Conservation (phyloP, 164 flowering plant genomes). For the Kalanchoe fedtschenkoi region DNA sequence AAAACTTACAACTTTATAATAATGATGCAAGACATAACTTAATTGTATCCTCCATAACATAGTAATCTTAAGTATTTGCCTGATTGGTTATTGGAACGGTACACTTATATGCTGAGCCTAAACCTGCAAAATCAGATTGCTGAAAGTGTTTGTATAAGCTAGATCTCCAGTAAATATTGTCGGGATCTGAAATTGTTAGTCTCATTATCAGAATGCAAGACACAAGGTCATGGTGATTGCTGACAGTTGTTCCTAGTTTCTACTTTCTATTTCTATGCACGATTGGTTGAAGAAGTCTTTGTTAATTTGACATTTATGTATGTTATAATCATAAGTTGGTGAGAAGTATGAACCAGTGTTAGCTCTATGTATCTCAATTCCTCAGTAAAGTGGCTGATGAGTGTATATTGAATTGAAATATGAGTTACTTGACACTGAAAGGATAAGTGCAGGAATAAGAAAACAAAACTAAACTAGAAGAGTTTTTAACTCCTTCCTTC, state of each 20-base stretch:
- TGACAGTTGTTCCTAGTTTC: background rate
- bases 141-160: background rate
- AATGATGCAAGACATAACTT: no score
- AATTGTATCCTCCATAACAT: background rate
- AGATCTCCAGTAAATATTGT: no score
- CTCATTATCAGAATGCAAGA: background rate
- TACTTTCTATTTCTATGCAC: no score
- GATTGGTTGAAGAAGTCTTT: background rate
- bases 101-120: background rate
- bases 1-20: no score
- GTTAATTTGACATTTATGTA: background rate
- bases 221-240: no score
- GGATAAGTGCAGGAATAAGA: background rate
- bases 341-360: background rate
- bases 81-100: background rate
- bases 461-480: background rate
- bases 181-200: background rate
- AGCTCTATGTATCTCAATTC: background rate
- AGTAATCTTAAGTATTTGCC: background rate
- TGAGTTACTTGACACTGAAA: background rate
- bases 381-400: background rate
- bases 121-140: background rate
- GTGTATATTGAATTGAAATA: background rate
- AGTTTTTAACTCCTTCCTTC: background rate
- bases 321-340: background rate